phyloP scores from a whole-genome alignment of 768 basidiomycete species.

The Lentinula aciculospora region DNA sequence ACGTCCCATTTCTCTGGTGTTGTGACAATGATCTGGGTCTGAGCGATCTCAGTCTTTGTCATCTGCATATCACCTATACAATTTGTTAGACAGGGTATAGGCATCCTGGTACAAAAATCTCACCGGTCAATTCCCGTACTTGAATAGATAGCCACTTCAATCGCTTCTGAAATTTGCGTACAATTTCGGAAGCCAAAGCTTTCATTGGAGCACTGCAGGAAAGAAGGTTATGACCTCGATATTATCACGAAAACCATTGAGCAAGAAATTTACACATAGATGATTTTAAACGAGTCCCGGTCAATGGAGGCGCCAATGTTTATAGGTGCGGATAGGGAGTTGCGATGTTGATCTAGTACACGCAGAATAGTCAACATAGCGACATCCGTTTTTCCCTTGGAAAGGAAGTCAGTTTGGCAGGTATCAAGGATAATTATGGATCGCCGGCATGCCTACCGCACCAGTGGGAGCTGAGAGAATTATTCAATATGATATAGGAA shows the following conservation, averaged over 20 bases:
- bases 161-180: constrained; percentile 86
- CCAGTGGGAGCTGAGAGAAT: constrained; percentile 81
- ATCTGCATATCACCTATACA: constrained; percentile 90
- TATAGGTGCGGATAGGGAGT: constrained; percentile 19
- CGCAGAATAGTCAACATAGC: constrained; percentile 92
- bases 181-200: constrained; percentile 92
- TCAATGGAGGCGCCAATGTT: constrained; percentile 48
- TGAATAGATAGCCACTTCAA: constrained; percentile 82
- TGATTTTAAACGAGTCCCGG: constrained; percentile 83
- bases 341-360: constrained; percentile 68
- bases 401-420: background rate
- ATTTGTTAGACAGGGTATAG: constrained; percentile 9
- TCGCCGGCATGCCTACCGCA: constrained; percentile 59
- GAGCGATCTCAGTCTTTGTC: constrained; percentile 87
- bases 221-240: background rate
- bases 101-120: constrained; percentile 6
- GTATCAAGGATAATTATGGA: background rate
- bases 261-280: constrained; percentile 71
- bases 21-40: constrained; percentile 96
- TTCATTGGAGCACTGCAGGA: constrained; percentile 89
- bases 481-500: background rate
- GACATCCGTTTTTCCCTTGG: constrained; percentile 96
- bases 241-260: background rate
- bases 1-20: constrained; percentile 99
- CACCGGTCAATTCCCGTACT: constrained; percentile 89